Evolutionary conservation across 371 early-diverging fungal species (phyloP), one percentile per base, ranked within the genome.

Genomic region (Mucor plumbeus): DNA sequence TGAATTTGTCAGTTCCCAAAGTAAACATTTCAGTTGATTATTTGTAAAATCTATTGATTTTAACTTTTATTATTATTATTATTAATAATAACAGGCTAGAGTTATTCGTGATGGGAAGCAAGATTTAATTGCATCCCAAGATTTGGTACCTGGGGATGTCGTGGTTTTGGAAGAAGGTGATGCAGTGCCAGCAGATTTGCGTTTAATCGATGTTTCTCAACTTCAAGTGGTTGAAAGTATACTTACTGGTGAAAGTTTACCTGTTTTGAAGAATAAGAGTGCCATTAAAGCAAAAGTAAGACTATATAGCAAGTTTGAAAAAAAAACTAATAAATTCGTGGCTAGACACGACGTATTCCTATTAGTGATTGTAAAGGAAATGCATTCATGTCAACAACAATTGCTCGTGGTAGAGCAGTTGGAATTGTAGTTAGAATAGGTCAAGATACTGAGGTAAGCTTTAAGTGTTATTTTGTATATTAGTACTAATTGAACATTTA

Each of bases 101-200:
- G 95, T 95, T 9, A 72, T 95, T 58, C 92, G 97, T 53, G 91
- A 92, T 68, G 94, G 94, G 9, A 81, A 78, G 34, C 82, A 85
- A 64, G 70, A 80, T 19, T 72, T 79, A 3, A 76, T 95, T 21
- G 83, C 90, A 15, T 88, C 93, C 14, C 69, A 72, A 40, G 89
- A 89, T 17, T 75, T 94, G 14, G 95, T 94, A 1, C 94, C 94
- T 8, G 96, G 96, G n/a, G 97, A 97, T 76, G 65, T 96, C 21
- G 77, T 97, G 38, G 78, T 90, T n/a, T 78, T 96, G 15, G 92
- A 94, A 68, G 91, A 91, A 72, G 95, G 96, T 15, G 95, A 95
- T 64, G 90, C 90, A 4, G 85, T 95, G 40, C 92, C 93, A 8
- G 96, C 96, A 14, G 97, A 97, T 73, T 83, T 89, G 35, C 89